A percentile compares a stretch with the other conserved stretches of the same genome.
phyloP scores from a whole-genome alignment of 148 eudicot species.

The Dianthus caryophyllus region DNA sequence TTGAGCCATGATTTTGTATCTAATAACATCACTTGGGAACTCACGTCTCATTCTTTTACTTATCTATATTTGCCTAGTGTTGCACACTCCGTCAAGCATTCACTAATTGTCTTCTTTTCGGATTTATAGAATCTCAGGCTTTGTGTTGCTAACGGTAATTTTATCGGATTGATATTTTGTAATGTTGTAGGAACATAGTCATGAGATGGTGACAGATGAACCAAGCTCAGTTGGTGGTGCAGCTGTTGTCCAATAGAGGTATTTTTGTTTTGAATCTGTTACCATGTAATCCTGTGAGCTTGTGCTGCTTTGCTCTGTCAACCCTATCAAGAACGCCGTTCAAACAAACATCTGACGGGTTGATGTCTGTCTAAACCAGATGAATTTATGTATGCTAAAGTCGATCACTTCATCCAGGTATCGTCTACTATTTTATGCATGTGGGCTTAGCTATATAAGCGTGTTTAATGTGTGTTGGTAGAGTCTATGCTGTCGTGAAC shows the following conservation, averaged over 20 bases:
- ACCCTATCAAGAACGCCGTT: neutral
- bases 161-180: too few species aligned
- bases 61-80: neutral
- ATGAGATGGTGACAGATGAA: conserved; percentile 21
- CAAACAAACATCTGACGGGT: neutral
- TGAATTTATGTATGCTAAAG: neutral
- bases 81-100: neutral
- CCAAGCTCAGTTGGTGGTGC: conserved; percentile 25
- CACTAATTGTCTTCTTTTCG: neutral
- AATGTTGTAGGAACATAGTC: conserved; percentile 28
- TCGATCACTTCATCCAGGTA: too few species aligned
- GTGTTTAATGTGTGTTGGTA: too few species aligned
- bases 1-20: neutral
- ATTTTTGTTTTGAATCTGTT: neutral
- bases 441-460: too few species aligned
- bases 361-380: neutral
- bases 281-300: neutral
- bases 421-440: too few species aligned
- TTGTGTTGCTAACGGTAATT: neutral
- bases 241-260: conserved; percentile 31
- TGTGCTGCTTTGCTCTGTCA: too few species aligned
- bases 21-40: neutral
- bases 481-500: too few species aligned
- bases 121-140: neutral
- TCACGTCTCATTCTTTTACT: neutral